These are phyloP conservation scores for Saccharomycopsis sp. DNA, from an alignment of 805 yeast species.

Conservation along the genomic window DNA sequence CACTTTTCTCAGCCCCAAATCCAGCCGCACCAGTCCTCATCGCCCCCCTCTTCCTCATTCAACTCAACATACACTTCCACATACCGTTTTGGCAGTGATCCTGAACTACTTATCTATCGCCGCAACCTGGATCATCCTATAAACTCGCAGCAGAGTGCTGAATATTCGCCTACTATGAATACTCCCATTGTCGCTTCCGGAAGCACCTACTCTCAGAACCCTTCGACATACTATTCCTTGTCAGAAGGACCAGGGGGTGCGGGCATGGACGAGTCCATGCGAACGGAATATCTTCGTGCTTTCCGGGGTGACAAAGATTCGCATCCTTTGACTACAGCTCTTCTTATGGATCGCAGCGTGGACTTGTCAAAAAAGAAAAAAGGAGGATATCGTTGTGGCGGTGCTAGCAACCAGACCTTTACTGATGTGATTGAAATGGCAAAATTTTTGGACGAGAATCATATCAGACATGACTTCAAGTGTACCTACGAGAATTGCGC, in stretches of 20 bases:
- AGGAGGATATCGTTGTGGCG: conserved; percentile 20
- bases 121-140: background rate
- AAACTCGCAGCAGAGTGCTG: background rate
- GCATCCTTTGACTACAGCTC: conserved; percentile 4
- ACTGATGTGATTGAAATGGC: conserved; percentile 15
- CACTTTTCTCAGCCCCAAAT: background rate
- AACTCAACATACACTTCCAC: background rate
- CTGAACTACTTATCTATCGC: background rate
- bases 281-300: background rate
- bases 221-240: background rate
- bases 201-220: background rate
- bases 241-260: background rate
- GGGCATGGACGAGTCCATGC: background rate
- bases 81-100: background rate
- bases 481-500: conserved; percentile 12
- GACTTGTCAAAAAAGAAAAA: conserved; percentile 19
- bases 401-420: conserved; percentile 15
- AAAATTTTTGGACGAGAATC: conserved; percentile 18
- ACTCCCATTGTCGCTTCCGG: background rate
- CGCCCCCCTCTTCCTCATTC: background rate
- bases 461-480: conserved; percentile 13
- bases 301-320: background rate
- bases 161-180: background rate
- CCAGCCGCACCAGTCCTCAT: background rate
- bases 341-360: conserved; percentile 4